Evolutionary conservation across 1,139 yeast genomes (phyloP), one percentile per base, ranked within the genome.

Genomic region (Saccharomyces hybrid): DNA sequence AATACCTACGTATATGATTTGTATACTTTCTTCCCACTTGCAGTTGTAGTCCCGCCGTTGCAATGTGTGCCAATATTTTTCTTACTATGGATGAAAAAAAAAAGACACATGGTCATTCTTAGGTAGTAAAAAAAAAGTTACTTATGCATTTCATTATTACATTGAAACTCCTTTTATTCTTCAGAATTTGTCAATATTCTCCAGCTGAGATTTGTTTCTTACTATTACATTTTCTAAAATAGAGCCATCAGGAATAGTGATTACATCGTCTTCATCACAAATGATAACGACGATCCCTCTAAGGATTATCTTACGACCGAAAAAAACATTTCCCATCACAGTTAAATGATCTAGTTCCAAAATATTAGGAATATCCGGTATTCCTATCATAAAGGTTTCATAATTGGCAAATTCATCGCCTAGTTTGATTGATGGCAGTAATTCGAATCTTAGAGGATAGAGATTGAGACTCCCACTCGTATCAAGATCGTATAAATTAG

Each of bases 341-440:
- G 97, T 91, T 68, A 90, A 82, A 71, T 90, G 97, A 71, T 90
- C 97, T 66, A 91, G 82, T 74, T 91, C 97, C 68, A 90, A 79
- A 63, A 90, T 88, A 76, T 83, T 85, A 60, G 97, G 97, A 84
- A 91, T 91, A 70, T 89, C 95, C 50, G 96, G 84, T 59, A 91
- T 85, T 73, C 96, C 85, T 59, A 82, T 73, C 73, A 84, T 95
- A 81, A 95, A 93, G 61, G 88, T 93, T 53, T 88, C 82, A 54
- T 95, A 98, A 76, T 93, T 93, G 75, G 93, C 93, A 80, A 88
- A 93, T 72, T 91, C 96, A 55, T 96, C 87, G 53, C 99, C 99
- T 67, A 93, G 83, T 76, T 95, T 95, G 73, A 93, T 89, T 71
- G 95, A 82, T 57, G 99, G 99, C 65, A 95, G 89, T 56, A 93